These are phyloP conservation scores for Penicillium paradoxum DNA, from an alignment of 495 filamentous ascomycete species.

Conservation along the genomic window DNA sequence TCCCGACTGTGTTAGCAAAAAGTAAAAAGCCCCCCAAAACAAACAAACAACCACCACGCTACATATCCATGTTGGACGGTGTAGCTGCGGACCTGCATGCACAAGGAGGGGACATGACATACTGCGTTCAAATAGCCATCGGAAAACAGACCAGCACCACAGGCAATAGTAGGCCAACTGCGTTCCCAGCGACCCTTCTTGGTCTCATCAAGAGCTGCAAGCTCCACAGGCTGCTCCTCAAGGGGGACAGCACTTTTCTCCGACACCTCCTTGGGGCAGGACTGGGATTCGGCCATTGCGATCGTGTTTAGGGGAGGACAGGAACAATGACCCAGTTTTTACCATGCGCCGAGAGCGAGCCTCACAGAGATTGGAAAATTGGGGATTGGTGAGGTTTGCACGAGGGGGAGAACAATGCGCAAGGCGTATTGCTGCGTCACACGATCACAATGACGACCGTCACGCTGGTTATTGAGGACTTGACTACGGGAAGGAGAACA, in stretches of 20 bases:
- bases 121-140: constrained; percentile 88
- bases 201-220: constrained; percentile 33
- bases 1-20: constrained; percentile 5
- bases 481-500: neutral
- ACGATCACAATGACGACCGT: neutral
- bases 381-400: neutral
- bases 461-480: neutral
- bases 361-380: neutral
- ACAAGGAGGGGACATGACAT: constrained; percentile 7
- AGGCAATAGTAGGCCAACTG: constrained; percentile 67
- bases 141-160: constrained; percentile 83
- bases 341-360: neutral
- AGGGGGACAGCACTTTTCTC: constrained; percentile 15
- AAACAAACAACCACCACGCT: neutral
- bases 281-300: constrained; percentile 1
- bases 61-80: constrained; percentile 1
- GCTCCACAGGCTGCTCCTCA: constrained; percentile 16
- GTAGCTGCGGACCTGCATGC: neutral
- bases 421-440: constrained; percentile 3
- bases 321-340: neutral
- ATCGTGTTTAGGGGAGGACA: constrained; percentile 2
- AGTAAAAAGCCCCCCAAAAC: too few species aligned
- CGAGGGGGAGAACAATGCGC: neutral
- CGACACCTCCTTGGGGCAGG: constrained; percentile 7
- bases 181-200: constrained; percentile 54